Base-by-base conservation (phyloP, 2,329 filamentous ascomycete genomes). In the Domatiomyces globalis region DNA sequence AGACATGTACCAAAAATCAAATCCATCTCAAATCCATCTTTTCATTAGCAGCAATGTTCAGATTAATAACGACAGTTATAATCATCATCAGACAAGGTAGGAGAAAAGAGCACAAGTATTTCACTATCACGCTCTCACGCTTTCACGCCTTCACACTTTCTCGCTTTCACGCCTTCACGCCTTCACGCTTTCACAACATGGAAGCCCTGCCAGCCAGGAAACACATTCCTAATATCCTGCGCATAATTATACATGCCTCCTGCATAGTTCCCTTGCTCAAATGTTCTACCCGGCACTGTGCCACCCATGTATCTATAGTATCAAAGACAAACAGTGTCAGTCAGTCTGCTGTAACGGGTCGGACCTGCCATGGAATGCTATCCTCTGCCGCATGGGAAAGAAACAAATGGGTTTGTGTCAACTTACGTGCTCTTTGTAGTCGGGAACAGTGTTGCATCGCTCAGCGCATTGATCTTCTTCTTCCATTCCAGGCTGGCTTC, bases 291-390 rank as follows among this genome's bases (percentile, higher is more conserved):
- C 0, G 77, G 76, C 2, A 79, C 67, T 43, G 69, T 78, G 0
- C 69, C 72, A 2, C 78, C 78, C 73, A 79, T 77, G 57, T 78
- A 79, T 43, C 73, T 78, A 6, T 39, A 46, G 29, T 17, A 45
- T n/a, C n/a, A n/a, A n/a, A n/a, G 22, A 73, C 12, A 64, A 66
- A 0, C 69, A 70, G 0, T 66, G 71, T 0, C 74, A 71, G 52
- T 80, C 69, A 6, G 81, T 63, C n/a, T 67, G 70, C n/a, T 48
- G 60, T 58, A 76, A 63, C 18, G 67, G 71, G 0, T 75, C 48
- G 0, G 69, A 65, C 18, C 72, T 57, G 19, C 79, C 67, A 6
- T 36, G 29, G 18, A 45, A 43, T 52, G 45, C 48, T 51, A 46
- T n/a, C 15, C 8, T n/a, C 6, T 15, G 7, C 3, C 22, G n/a